Conservation (phyloP, 805 yeast genomes). For the Allodekkera sacchari region DNA sequence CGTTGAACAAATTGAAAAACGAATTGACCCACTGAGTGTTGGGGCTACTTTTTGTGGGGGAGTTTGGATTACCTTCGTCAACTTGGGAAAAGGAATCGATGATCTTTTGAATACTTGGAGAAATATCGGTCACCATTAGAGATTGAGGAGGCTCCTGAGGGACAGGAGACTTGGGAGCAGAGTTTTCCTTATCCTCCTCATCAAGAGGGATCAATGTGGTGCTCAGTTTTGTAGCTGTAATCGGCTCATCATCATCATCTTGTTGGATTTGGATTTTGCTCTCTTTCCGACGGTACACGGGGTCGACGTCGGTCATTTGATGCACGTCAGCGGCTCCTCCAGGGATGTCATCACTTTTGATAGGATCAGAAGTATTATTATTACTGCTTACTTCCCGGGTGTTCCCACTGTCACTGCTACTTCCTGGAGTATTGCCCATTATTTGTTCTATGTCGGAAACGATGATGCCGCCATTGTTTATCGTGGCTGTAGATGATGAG, state of each 20-base stretch:
- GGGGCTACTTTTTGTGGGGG: conserved; percentile 19
- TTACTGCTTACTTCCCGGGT: background rate
- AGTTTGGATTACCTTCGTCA: conserved; percentile 14
- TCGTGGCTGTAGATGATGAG: background rate
- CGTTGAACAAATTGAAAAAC: conserved; percentile 20
- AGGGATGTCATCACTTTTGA: background rate
- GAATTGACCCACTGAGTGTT: conserved; percentile 21
- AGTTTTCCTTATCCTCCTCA: conserved; percentile 28
- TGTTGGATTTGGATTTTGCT: background rate
- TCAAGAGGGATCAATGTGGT: conserved; percentile 47
- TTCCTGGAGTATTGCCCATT: background rate
- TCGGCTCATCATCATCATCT: conserved; percentile 28
- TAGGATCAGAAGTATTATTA: background rate
- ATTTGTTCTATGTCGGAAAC: too few species aligned
- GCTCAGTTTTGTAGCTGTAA: conserved; percentile 43
- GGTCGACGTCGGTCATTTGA: conserved; percentile 21
- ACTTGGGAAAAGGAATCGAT: conserved; percentile 23
- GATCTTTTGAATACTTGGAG: conserved; percentile 25
- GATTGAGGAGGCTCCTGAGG: conserved; percentile 9
- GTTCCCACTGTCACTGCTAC: background rate
- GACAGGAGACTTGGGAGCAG: conserved; percentile 8
- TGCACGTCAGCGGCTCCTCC: conserved; percentile 4
- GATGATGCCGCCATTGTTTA: background rate
- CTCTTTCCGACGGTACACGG: conserved; percentile 10
- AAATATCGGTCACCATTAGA: conserved; percentile 20